Evolutionary conservation across 2,329 filamentous ascomycete species (phyloP).

Genomic region (Amauroascus verrucosus): DNA sequence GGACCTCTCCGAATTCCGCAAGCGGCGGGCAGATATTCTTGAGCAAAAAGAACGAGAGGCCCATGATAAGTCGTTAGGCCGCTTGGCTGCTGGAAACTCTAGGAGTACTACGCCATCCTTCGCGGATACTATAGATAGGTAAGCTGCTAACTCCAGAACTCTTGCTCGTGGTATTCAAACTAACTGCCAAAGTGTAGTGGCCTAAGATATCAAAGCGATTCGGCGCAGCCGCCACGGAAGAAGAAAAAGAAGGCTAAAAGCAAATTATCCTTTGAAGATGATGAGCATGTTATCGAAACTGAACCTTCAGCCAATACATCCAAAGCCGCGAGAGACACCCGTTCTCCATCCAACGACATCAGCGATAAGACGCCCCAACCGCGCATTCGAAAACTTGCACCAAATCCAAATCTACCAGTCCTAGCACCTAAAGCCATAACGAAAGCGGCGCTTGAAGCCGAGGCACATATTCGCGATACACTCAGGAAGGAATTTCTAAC

Average conservation of each 20-base stretch:
- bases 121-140: constrained; percentile 47
- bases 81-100: constrained; percentile 36
- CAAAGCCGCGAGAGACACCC: constrained; percentile 27
- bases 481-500: constrained; percentile 69
- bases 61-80: constrained; percentile 49
- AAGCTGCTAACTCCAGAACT: constrained; percentile 26
- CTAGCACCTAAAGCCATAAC: constrained; percentile 63
- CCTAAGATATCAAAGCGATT: constrained; percentile 39
- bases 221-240: constrained; percentile 35
- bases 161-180: constrained; percentile 22
- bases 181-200: constrained; percentile 51
- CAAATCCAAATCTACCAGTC: constrained; percentile 33
- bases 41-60: constrained; percentile 80
- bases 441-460: constrained; percentile 64
- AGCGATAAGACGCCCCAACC: constrained; percentile 25
- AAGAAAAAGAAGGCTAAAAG: constrained; percentile 55
- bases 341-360: constrained; percentile 31
- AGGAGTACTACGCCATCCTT: constrained; percentile 42
- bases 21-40: constrained; percentile 85
- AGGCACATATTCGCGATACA: constrained; percentile 65
- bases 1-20: constrained; percentile 85
- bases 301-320: constrained; percentile 31
- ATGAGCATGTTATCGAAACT: constrained; percentile 49
- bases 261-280: constrained; percentile 55
- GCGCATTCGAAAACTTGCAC: constrained; percentile 29